A percentile compares a stretch with the other conserved stretches of the same genome.
Evolutionary conservation across 192 early-diverging fungal species (phyloP).

Genomic region (Linnemannia elongata): DNA sequence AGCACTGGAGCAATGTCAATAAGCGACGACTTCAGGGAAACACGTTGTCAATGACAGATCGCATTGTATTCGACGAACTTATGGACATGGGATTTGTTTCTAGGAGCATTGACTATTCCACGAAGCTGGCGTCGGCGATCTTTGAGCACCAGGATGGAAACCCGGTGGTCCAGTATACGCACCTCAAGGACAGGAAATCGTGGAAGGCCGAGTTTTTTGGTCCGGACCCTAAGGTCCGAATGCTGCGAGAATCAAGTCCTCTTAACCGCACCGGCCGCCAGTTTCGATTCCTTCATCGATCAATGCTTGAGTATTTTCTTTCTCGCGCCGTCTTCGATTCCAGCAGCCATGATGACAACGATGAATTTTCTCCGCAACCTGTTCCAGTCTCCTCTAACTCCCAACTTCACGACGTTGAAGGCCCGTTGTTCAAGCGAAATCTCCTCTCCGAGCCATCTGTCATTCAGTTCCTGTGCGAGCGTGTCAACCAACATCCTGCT

Average conservation of each 20-base stretch:
- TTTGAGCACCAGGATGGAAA: background rate
- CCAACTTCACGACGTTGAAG: background rate
- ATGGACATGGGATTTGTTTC: background rate
- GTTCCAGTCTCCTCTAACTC: too few relatives aligned
- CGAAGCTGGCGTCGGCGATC: background rate
- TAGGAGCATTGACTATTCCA: background rate
- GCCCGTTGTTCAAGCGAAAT: background rate
- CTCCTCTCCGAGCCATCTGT: background rate
- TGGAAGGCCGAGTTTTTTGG: slow-evolving; percentile 4
- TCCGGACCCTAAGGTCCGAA: too few relatives aligned
- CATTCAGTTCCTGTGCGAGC: background rate
- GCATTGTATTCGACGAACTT: background rate
- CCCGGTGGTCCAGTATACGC: background rate
- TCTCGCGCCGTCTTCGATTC: background rate
- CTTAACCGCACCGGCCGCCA: background rate
- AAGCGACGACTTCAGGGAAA: background rate
- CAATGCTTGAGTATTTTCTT: background rate
- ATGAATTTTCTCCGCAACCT: background rate
- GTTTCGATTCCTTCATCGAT: background rate
- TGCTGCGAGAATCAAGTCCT: background rate
- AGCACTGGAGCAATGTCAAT: background rate
- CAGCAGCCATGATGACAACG: background rate
- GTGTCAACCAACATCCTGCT: background rate
- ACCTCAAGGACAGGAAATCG: background rate
- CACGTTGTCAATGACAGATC: too few relatives aligned